Percentiles rank a stretch among this genome's conserved stretches.
phyloP scores from a whole-genome alignment of 257 asterid species.

The Fraxinus americana region DNA sequence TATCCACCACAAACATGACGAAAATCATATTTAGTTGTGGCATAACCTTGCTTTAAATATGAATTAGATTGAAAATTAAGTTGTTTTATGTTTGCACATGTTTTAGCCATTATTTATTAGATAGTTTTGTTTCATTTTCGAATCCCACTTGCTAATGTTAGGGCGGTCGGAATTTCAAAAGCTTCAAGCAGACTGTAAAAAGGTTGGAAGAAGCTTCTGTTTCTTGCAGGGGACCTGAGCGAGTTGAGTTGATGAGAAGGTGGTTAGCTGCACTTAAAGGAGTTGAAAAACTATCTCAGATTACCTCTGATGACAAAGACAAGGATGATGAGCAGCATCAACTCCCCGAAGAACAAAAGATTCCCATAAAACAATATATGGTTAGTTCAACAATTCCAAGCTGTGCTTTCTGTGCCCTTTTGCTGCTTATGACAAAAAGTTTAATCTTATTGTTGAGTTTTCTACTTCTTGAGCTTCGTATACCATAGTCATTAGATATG shows the following conservation, averaged over 20 bases:
- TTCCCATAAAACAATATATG: constrained; percentile 68
- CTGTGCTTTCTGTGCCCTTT: constrained; percentile 11
- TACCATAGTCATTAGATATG: neutral
- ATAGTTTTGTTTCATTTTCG: neutral
- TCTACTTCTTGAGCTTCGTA: constrained; percentile 20
- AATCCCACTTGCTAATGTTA: constrained; percentile 31
- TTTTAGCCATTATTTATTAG: constrained; percentile 9
- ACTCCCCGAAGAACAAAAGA: constrained; percentile 67
- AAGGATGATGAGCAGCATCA: constrained; percentile 48
- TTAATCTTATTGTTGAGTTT: constrained; percentile 1
- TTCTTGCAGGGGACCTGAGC: constrained; percentile 87
- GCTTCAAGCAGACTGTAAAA: constrained; percentile 89
- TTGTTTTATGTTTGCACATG: constrained; percentile 14
- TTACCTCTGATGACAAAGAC: constrained; percentile 54
- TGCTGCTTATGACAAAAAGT: neutral
- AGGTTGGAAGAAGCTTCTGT: constrained; percentile 95
- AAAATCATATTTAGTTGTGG: neutral
- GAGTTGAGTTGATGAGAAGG: constrained; percentile 77
- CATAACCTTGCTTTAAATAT: constrained; percentile 6
- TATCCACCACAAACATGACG: constrained; percentile 14
- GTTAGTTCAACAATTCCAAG: constrained; percentile 44
- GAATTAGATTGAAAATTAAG: neutral
- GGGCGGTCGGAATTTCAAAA: constrained; percentile 71
- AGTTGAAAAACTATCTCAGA: constrained; percentile 47
- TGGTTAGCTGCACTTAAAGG: constrained; percentile 82